These are phyloP conservation scores for Ajuga reptans DNA, from an alignment of 305 asterid genomes.

Conservation along the genomic window DNA sequence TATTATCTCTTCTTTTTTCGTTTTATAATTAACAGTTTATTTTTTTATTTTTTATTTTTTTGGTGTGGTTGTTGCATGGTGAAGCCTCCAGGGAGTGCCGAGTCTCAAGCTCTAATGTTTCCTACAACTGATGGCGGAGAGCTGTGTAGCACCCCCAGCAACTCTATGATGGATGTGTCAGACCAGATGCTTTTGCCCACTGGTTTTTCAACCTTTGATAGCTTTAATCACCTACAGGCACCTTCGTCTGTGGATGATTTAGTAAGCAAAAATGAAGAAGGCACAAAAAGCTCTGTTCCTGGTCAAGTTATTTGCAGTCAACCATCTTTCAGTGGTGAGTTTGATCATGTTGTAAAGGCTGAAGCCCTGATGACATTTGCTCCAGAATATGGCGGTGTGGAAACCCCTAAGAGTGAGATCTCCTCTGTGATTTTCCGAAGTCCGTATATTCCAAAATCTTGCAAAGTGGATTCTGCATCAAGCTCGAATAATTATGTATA, in stretches of 20 bases:
- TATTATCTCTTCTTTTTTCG: conserved; percentile 11
- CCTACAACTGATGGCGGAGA: conserved; percentile 74
- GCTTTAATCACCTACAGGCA: conserved; percentile 54
- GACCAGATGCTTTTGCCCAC: conserved; percentile 77
- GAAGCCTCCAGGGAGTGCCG: conserved; percentile 98
- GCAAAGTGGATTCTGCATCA: conserved; percentile 84
- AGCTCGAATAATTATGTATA: conserved; percentile 79
- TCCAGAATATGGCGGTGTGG: conserved; percentile 91
- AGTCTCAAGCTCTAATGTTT: conserved; percentile 54
- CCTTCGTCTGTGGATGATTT: conserved; percentile 58
- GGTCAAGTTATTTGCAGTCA: conserved; percentile 39
- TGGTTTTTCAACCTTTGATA: conserved; percentile 63
- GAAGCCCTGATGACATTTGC: conserved; percentile 98
- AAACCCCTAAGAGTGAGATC: conserved; percentile 58
- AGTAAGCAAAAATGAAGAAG: conserved; percentile 56
- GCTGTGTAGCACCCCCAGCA: conserved; percentile 65
- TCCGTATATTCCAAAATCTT: conserved; percentile 78
- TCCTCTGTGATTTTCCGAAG: conserved; percentile 66
- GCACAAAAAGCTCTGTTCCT: conserved; percentile 38
- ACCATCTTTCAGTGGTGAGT: conserved; percentile 56
- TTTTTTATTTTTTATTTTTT: conserved; percentile 21
- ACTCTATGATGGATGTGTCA: conserved; percentile 74
- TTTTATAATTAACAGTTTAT: conserved; percentile 1
- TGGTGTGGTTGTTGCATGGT: no score
- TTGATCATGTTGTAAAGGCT: conserved; percentile 83